phyloP scores from a whole-genome alignment of 2,329 filamentous ascomycete species.

The Mariannaea elegans region DNA sequence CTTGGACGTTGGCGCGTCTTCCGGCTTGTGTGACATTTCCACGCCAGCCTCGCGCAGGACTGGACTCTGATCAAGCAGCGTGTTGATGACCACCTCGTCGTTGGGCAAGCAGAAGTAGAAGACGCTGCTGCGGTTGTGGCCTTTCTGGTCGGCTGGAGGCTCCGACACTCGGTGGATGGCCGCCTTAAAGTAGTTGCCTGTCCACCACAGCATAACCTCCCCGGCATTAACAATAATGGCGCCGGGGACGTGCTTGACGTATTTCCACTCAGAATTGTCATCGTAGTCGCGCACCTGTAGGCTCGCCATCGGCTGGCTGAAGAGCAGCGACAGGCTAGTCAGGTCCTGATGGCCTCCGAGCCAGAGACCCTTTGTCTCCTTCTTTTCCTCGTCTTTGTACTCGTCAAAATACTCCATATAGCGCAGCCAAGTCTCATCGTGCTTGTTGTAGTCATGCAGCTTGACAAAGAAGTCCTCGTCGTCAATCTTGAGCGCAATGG shows the following conservation, averaged over 20 bases:
- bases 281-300: background rate
- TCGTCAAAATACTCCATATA: conserved; percentile 9
- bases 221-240: conserved; percentile 4
- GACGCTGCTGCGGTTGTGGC: background rate
- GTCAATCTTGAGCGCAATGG: background rate
- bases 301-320: conserved; percentile 1
- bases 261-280: background rate
- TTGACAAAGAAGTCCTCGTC: conserved; percentile 3
- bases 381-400: background rate
- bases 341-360: conserved; percentile 3
- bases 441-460: background rate
- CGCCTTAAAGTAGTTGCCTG: conserved; percentile 1
- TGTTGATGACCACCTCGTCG: too few species aligned
- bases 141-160: background rate
- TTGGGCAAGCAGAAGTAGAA: too few species aligned
- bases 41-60: too few species aligned
- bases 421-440: background rate
- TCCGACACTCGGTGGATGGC: conserved; percentile 3
- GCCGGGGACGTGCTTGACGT: background rate
- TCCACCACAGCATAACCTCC: conserved; percentile 6
- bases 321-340: background rate
- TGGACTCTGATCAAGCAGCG: too few species aligned
- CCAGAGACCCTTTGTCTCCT: background rate
- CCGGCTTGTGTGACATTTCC: too few species aligned
- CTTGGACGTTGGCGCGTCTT: too few species aligned